phyloP scores from a whole-genome alignment of 805 yeast genomes.

The Hanseniaspora clermontiae region DNA sequence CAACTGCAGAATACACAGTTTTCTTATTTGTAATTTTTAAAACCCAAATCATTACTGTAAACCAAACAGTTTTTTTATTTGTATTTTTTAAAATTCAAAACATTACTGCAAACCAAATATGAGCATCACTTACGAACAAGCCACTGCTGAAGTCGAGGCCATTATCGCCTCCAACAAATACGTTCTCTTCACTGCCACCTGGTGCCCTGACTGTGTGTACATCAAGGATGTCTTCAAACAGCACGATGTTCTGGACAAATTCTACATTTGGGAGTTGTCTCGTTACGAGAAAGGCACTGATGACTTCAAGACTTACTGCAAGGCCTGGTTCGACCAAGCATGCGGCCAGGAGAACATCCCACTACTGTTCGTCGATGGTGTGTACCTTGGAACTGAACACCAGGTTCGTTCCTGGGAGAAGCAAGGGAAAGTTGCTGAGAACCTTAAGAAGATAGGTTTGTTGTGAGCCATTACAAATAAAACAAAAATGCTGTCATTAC shows the following conservation, averaged over 20 bases:
- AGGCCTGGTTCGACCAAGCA: constrained; percentile 22
- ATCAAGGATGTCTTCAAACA: constrained; percentile 43
- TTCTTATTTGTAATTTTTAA: too few species aligned
- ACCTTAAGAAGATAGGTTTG: constrained; percentile 23
- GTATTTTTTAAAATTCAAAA: too few species aligned
- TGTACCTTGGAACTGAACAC: constrained; percentile 26
- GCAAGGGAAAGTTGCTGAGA: constrained; percentile 18
- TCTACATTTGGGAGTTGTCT: constrained; percentile 39
- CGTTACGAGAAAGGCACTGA: constrained; percentile 15
- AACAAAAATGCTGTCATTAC: background rate
- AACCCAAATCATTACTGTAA: too few species aligned
- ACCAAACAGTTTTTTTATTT: too few species aligned
- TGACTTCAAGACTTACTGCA: constrained; percentile 25
- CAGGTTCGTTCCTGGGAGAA: constrained; percentile 24
- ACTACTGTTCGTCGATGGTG: constrained; percentile 24
- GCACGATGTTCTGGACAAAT: constrained; percentile 37
- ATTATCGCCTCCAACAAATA: constrained; percentile 27
- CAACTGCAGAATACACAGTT: too few species aligned
- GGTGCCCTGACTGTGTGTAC: constrained; percentile 72
- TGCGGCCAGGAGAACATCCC: constrained; percentile 26
- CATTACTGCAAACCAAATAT: too few species aligned
- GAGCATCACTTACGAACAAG: background rate
- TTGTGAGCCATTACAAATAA: too few species aligned
- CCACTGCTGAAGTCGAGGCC: background rate
- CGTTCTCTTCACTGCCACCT: constrained; percentile 52